Evolutionary conservation across 352 stramenopile species (phyloP).

Genomic region (Phytophthora pistaciae): DNA sequence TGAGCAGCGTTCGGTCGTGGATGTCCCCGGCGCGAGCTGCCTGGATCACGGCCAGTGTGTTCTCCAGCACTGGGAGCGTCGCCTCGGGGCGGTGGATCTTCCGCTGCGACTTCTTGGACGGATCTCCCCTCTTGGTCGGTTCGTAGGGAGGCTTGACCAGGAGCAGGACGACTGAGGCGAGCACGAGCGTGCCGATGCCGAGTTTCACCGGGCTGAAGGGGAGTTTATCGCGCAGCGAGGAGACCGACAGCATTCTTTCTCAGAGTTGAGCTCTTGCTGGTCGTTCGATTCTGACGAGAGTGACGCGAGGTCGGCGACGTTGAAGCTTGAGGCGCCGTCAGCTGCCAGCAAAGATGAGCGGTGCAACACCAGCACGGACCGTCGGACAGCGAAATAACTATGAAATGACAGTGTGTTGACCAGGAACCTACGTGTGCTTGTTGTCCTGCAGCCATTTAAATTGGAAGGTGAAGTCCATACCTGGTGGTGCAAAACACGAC

Average conservation of each 20-base stretch:
- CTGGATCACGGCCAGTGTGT: constrained; percentile 39
- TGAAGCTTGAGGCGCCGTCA: neutral
- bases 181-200: neutral
- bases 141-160: neutral
- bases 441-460: constrained; percentile 1
- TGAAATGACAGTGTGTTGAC: too few species aligned
- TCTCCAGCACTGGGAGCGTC: constrained; percentile 48
- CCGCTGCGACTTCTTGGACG: constrained; percentile 10
- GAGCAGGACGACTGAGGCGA: neutral
- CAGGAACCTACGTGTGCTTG: too few species aligned
- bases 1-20: constrained; percentile 35
- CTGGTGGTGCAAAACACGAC: neutral
- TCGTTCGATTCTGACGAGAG: neutral
- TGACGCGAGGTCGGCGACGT: neutral
- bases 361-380: neutral
- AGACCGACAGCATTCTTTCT: neutral
- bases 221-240: neutral
- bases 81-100: constrained; percentile 16
- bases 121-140: constrained; percentile 4
- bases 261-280: neutral
- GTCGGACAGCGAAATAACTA: too few species aligned
- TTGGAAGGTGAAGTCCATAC: neutral
- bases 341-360: neutral
- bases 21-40: constrained; percentile 28
- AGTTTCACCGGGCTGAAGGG: neutral